Percentiles rank a stretch among this genome's conserved stretches.
Evolutionary conservation across 2,329 filamentous ascomycete species (phyloP).

Genomic region (Aspergillus fischeri): DNA sequence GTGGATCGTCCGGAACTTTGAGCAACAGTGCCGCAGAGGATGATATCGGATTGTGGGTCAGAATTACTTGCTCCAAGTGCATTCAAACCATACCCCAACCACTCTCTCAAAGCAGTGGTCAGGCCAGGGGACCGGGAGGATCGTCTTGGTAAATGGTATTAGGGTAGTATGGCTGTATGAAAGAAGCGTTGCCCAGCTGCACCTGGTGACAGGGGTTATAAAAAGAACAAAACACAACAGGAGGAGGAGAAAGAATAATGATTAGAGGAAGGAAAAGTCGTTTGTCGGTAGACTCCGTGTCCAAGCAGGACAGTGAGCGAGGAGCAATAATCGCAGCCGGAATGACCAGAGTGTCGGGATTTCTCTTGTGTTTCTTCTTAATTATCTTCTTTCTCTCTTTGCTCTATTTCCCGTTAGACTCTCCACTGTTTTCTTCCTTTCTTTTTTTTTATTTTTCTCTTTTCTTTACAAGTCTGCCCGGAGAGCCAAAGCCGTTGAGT

Average conservation of each 20-base stretch:
- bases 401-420: not conserved
- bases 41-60: conserved; percentile 5
- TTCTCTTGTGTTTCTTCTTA: not conserved
- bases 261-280: conserved; percentile 8
- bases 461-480: not conserved
- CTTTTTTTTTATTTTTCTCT: not conserved
- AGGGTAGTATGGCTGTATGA: not conserved
- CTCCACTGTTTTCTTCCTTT: not conserved
- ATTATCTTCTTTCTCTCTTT: conserved; percentile 2
- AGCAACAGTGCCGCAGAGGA: conserved; percentile 12
- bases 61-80: conserved; percentile 1
- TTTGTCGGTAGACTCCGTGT: conserved; percentile 15
- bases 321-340: not conserved
- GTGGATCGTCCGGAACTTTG: conserved; percentile 19
- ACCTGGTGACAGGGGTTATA: conserved; percentile 5
- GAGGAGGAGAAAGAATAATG: conserved; percentile 8
- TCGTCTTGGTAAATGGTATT: not conserved
- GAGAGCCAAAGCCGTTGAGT: not conserved
- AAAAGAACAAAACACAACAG: conserved; percentile 1
- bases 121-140: not conserved
- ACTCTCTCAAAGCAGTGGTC: conserved; percentile 4
- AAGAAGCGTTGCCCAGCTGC: conserved; percentile 7
- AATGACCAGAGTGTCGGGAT: conserved; percentile 8
- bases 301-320: conserved; percentile 9
- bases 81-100: conserved; percentile 5